These are phyloP conservation scores for Posidonia oceanica DNA, from an alignment of 116 monocot genomes.

Conservation along the genomic window DNA sequence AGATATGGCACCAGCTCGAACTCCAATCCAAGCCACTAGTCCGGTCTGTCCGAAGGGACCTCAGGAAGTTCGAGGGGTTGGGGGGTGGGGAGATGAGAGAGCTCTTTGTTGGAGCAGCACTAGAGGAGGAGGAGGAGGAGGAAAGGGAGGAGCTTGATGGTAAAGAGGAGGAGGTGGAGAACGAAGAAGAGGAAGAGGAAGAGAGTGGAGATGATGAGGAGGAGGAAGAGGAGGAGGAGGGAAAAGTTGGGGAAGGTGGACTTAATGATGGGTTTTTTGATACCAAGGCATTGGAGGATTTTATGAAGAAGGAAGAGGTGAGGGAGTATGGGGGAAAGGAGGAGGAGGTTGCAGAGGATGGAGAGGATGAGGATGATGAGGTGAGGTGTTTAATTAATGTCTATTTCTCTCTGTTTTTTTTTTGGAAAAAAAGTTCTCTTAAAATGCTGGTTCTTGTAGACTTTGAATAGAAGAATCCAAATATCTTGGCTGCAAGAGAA, in stretches of 20 bases:
- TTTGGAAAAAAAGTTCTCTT: background rate
- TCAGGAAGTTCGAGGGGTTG: conserved; percentile 35
- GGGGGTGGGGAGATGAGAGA: background rate
- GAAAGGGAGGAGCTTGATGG: background rate
- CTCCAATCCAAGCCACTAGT: conserved; percentile 37
- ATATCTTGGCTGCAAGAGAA: background rate
- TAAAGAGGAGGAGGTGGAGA: conserved; percentile 12
- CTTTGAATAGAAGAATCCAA: background rate
- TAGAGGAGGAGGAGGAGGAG: background rate
- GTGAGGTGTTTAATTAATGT: background rate
- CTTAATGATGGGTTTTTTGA: conserved; percentile 44
- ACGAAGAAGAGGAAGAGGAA: conserved; percentile 15
- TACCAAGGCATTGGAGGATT: conserved; percentile 32
- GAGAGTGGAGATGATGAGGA: conserved; percentile 5
- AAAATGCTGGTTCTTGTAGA: background rate
- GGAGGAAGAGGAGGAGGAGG: conserved; percentile 14
- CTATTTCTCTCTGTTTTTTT: background rate
- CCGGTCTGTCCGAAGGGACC: conserved; percentile 24
- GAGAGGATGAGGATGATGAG: conserved; percentile 14
- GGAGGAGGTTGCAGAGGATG: conserved; percentile 14
- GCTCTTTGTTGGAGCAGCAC: background rate
- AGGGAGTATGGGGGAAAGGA: conserved; percentile 7
- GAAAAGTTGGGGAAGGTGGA: conserved; percentile 3
- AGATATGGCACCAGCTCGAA: conserved; percentile 92
- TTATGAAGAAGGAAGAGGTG: conserved; percentile 9